A percentile compares a stretch with the other conserved stretches of the same genome.
phyloP scores from a whole-genome alignment of 805 yeast genomes.

The Debaryomyces maramus region DNA sequence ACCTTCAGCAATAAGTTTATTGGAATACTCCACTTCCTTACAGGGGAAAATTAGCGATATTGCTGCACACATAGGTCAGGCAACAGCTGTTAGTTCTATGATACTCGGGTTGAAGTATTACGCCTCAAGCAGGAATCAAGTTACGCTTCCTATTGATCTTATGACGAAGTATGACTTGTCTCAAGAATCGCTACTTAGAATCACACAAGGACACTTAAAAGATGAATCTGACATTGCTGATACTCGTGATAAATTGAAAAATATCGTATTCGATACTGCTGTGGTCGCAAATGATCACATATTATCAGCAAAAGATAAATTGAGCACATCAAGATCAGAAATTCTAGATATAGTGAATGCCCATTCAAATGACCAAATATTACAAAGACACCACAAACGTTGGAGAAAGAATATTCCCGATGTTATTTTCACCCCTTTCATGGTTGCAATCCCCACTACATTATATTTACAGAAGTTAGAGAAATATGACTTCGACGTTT shows the following conservation, averaged over 20 bases:
- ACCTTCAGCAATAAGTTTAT: conserved; percentile 51
- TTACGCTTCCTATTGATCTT: conserved; percentile 63
- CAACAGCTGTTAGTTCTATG: conserved; percentile 66
- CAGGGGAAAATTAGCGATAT: conserved; percentile 54
- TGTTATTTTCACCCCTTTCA: conserved; percentile 63
- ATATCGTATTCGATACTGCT: conserved; percentile 68
- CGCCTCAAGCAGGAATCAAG: conserved; percentile 48
- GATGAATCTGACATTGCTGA: conserved; percentile 24
- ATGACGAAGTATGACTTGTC: conserved; percentile 55
- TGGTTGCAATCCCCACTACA: conserved; percentile 65
- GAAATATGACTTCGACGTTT: conserved; percentile 61
- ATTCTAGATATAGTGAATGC: conserved; percentile 30
- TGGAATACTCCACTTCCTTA: conserved; percentile 47
- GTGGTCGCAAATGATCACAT: conserved; percentile 79
- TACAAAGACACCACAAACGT: conserved; percentile 21
- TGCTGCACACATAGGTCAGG: conserved; percentile 82
- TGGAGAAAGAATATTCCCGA: conserved; percentile 59
- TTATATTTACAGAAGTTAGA: conserved; percentile 64
- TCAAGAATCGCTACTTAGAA: conserved; percentile 61
- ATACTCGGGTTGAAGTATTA: conserved; percentile 61
- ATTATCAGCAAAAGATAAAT: conserved; percentile 61
- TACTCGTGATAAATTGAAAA: conserved; percentile 43
- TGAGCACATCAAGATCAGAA: conserved; percentile 37
- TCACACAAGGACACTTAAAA: conserved; percentile 43
- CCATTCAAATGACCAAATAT: conserved; percentile 26